Evolutionary conservation across 306 rosid genomes (phyloP).

Genomic region (Gynostemma pentaphyllum): DNA sequence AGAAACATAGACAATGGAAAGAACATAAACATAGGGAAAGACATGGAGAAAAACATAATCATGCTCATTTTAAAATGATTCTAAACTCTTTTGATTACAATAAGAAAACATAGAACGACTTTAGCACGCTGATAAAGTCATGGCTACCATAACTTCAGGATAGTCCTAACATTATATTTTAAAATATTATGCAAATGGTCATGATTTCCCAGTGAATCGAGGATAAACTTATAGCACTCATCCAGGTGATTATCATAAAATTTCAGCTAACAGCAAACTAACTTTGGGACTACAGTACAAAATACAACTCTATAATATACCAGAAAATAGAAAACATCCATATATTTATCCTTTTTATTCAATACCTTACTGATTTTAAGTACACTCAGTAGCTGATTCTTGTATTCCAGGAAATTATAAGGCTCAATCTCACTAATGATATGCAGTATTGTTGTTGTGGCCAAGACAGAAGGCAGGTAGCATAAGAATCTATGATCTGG

Average conservation of each 20-base stretch:
- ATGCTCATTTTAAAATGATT: too few relatives aligned
- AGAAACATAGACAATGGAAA: too few relatives aligned
- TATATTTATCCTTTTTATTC: background rate
- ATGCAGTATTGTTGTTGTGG: slow-evolving; percentile 76
- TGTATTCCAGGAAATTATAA: slow-evolving; percentile 43
- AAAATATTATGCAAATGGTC: slow-evolving; percentile 21
- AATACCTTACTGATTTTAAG: slow-evolving; percentile 68
- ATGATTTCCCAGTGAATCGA: slow-evolving; percentile 21
- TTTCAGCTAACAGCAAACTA: slow-evolving; percentile 3
- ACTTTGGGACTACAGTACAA: background rate
- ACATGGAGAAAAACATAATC: too few relatives aligned
- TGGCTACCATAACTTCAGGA: too few relatives aligned
- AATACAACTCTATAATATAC: background rate
- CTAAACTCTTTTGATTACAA: too few relatives aligned
- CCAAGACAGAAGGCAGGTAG: slow-evolving; percentile 65
- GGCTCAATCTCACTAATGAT: slow-evolving; percentile 64
- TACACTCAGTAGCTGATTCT: slow-evolving; percentile 50
- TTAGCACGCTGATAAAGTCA: too few relatives aligned
- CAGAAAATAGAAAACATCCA: background rate
- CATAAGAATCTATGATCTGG: slow-evolving; percentile 57
- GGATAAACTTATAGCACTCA: slow-evolving; percentile 53
- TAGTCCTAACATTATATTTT: too few relatives aligned
- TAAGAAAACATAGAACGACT: too few relatives aligned
- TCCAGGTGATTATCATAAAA: slow-evolving; percentile 26
- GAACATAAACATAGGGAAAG: too few relatives aligned